Percentiles rank a stretch among this genome's conserved stretches.
These are phyloP conservation scores for Lactarius evosmus DNA, from an alignment of 768 basidiomycete species.

Conservation along the genomic window DNA sequence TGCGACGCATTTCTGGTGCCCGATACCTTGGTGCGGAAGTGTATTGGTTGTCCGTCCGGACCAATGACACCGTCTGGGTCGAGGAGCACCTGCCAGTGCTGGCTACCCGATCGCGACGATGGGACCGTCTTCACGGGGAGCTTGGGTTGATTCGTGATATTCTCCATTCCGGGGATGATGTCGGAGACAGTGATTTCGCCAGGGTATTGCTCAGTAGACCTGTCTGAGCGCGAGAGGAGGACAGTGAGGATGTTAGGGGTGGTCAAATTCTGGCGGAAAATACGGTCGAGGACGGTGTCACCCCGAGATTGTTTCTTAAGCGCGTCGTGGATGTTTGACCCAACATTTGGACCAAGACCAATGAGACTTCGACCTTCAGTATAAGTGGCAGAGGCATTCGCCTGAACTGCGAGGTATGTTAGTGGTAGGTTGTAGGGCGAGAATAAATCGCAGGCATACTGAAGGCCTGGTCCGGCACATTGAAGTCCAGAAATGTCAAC, in stretches of 20 bases:
- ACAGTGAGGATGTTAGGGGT: slow-evolving; percentile 61
- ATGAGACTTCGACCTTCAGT: slow-evolving; percentile 40
- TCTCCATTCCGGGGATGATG: slow-evolving; percentile 46
- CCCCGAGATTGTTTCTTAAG: slow-evolving; percentile 40
- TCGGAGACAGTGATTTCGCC: slow-evolving; percentile 67
- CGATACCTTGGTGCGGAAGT: slow-evolving; percentile 44
- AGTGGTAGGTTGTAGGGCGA: not conserved
- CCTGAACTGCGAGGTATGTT: slow-evolving; percentile 39
- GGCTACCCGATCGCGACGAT: slow-evolving; percentile 38
- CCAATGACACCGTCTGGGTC: slow-evolving; percentile 62
- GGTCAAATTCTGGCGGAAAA: slow-evolving; percentile 58
- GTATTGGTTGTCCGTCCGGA: slow-evolving; percentile 52
- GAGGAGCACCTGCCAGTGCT: slow-evolving; percentile 65
- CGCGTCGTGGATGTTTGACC: slow-evolving; percentile 44
- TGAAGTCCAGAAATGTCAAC: slow-evolving; percentile 45
- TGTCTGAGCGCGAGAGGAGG: slow-evolving; percentile 58
- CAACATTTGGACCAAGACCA: slow-evolving; percentile 63
- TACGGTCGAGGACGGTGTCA: slow-evolving; percentile 57
- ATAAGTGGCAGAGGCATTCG: slow-evolving; percentile 35
- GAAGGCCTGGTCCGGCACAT: slow-evolving; percentile 46
- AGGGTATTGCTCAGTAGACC: slow-evolving; percentile 48
- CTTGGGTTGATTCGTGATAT: slow-evolving; percentile 49
- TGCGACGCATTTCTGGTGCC: slow-evolving; percentile 43
- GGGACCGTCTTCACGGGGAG: slow-evolving; percentile 46
- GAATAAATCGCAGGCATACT: slow-evolving; percentile 35